phyloP scores from a whole-genome alignment of 1,284 basidiomycete species.

The Ceratobasidium sp. region DNA sequence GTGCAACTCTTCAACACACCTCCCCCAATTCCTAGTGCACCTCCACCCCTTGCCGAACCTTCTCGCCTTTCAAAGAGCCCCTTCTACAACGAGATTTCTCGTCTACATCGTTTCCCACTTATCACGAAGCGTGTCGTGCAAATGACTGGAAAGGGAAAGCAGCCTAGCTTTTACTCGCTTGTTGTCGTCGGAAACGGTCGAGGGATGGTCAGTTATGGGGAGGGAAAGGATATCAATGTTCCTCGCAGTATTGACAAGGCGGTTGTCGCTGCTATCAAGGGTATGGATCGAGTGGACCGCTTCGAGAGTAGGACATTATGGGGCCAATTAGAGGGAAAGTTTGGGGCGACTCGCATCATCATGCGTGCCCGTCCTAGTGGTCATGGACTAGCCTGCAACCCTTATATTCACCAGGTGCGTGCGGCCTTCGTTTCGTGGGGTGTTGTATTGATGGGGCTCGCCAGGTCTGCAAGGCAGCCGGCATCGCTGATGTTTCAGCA shows the following conservation, averaged over 20 bases:
- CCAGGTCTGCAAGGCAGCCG: constrained; percentile 88
- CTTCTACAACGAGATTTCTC: constrained; percentile 52
- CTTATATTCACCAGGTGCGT: constrained; percentile 75
- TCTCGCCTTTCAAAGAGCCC: constrained; percentile 41
- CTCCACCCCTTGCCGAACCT: constrained; percentile 53
- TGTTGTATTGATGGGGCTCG: background rate
- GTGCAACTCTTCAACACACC: constrained; percentile 42
- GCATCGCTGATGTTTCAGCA: constrained; percentile 93
- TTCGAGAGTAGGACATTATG: constrained; percentile 93
- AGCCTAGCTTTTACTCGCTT: constrained; percentile 73
- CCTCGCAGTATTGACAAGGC: constrained; percentile 73
- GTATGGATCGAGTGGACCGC: constrained; percentile 90
- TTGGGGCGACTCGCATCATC: constrained; percentile 86
- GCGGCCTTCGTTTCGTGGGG: background rate
- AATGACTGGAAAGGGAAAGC: constrained; percentile 90
- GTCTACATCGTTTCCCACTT: constrained; percentile 70
- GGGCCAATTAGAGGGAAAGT: constrained; percentile 87
- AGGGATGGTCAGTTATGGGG: constrained; percentile 91
- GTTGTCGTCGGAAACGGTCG: constrained; percentile 88
- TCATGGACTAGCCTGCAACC: constrained; percentile 92
- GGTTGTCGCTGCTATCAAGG: constrained; percentile 79
- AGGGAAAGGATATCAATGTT: constrained; percentile 77
- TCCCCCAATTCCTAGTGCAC: constrained; percentile 48
- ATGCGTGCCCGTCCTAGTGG: constrained; percentile 92
- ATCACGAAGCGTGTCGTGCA: constrained; percentile 74